Base-by-base conservation (phyloP, 108 stramenopile species). In the Nannochloropsis oceanica region DNA sequence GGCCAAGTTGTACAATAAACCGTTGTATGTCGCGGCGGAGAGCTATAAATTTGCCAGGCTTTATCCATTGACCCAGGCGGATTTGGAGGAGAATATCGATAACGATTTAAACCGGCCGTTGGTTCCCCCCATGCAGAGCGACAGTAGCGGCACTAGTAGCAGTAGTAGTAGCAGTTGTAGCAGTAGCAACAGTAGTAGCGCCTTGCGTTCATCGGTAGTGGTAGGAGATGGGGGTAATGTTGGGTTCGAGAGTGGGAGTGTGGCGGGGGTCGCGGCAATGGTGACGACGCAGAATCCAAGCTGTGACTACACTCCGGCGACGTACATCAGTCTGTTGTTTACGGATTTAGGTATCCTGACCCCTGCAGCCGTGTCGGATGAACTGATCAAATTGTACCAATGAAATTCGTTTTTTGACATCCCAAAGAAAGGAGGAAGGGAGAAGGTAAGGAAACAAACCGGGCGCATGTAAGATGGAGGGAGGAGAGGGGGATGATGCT, bases 11-110 rank as follows among this genome's bases (percentile, higher is more conserved):
- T 86, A 93, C 83, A 92, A 93, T n/a, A 95, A 95, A 79, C 98
- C 98, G 9, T 94, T 99, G 82, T 99, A 99, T 87, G 98, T 98
- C 20, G 98, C 97, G 2, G 96, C 96, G 12, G 97, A 99, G 91
- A 94, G 93, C 84, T 99, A 96, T 89, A 99, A 99, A 85, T 99
- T 99, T 91, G 95, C 97, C 11, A 93, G 98, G 26, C 83, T 98
- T 83, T 99, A 94, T 88, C 98, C 98, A 12, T 87, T 99, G 84
- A 93, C 92, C 84, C 97, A 99, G 91, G 82, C 90, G 27, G 98
- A 99, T 89, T 87, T 96, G 8, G 94, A 95, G 11, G 86, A 89
- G 43, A 73, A 73, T 73, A n/a, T 73, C 18, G 59, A 73, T n/a
- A 73, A 83, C 82, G 86, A 85, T 22, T 14, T 26, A 44, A n/a